Evolutionary conservation across 2,329 filamentous ascomycete species (phyloP), one percentile per base, ranked within the genome.

Genomic region (Rosellinia necatrix): DNA sequence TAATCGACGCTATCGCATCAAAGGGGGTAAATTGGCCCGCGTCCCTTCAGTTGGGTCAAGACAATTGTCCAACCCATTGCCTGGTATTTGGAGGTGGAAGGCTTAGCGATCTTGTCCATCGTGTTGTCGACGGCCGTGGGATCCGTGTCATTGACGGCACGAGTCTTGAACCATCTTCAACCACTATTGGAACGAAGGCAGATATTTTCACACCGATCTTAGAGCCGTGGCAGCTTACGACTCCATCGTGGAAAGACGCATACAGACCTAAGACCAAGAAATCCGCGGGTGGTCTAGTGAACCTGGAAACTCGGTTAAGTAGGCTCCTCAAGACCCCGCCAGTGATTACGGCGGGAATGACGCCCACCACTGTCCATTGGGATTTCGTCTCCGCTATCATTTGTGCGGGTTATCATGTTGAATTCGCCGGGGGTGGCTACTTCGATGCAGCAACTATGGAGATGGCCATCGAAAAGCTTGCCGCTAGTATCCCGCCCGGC

Each of bases 151-250:
- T 60, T 27, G 58, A 60, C 19, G 58, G 58, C n/a, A 40, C 40
- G 3, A 57, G 30, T 15, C 46, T 60, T 13, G 53, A 58, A n/a
- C 6, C 42, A 6, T 24, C 44, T 25, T 54, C 58, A 44, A 89
- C 90, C 74, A 92, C 87, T 73, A 89, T 99, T 60, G 94, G 94
- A 53, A 97, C 96, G 81, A 99, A 97, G 81, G 89, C 93, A 1
- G 94, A 99, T 75, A 82, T 99, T 48, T 99, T 99, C 68, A 93
- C 97, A 71, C 89, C 93, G 54, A 94, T 97, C 71, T 91, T 92
- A 68, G 40, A 42, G 24, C 40, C 40, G 4, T 42, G 40, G 3
- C 40, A 42, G 40, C 40, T 42, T 3, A 42, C 15, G 6, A 29
- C 24, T 27, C 24, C 8, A 24, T 42, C 40, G 5, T 42, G 40